phyloP scores from a whole-genome alignment of 805 yeast species.

The Sugiyamaella smithiae region DNA sequence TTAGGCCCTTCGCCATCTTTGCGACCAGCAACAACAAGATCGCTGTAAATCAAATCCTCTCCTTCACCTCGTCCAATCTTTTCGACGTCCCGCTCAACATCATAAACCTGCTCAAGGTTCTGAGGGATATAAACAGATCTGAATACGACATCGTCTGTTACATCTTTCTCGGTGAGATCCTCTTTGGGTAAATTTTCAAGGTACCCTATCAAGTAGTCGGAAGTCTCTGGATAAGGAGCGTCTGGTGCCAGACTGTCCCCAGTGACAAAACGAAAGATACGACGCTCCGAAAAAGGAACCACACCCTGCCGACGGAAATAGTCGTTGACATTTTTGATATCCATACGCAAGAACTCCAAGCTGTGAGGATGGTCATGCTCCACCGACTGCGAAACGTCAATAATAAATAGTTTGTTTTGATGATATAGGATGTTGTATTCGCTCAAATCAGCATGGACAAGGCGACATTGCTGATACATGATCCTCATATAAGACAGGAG shows the following conservation, averaged over 20 bases:
- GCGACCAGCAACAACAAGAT: constrained; percentile 28
- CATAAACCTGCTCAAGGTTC: constrained; percentile 51
- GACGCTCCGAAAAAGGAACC: constrained; percentile 74
- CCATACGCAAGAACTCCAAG: constrained; percentile 93
- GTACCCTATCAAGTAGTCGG: constrained; percentile 25
- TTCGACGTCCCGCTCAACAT: constrained; percentile 67
- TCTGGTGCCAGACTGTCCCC: constrained; percentile 30
- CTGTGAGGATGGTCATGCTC: constrained; percentile 99
- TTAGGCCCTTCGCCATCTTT: constrained; percentile 35
- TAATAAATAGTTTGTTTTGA: constrained; percentile 69
- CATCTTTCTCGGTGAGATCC: constrained; percentile 39
- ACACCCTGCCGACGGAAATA: constrained; percentile 76
- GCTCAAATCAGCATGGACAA: constrained; percentile 95
- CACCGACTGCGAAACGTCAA: constrained; percentile 96
- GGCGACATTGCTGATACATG: constrained; percentile 80
- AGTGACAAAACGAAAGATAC: constrained; percentile 72
- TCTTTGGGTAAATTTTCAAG: constrained; percentile 28
- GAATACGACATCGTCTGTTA: constrained; percentile 82
- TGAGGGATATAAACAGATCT: constrained; percentile 77
- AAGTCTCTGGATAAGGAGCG: constrained; percentile 31
- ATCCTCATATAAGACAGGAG: constrained; percentile 82
- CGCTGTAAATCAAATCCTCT: constrained; percentile 58
- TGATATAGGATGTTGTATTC: constrained; percentile 91
- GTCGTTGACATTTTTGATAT: constrained; percentile 90
- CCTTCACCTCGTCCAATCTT: constrained; percentile 77